Percentiles rank a stretch among this genome's conserved stretches.
Conservation (phyloP, 139 green algal genomes). For the Nannochloris sp. region DNA sequence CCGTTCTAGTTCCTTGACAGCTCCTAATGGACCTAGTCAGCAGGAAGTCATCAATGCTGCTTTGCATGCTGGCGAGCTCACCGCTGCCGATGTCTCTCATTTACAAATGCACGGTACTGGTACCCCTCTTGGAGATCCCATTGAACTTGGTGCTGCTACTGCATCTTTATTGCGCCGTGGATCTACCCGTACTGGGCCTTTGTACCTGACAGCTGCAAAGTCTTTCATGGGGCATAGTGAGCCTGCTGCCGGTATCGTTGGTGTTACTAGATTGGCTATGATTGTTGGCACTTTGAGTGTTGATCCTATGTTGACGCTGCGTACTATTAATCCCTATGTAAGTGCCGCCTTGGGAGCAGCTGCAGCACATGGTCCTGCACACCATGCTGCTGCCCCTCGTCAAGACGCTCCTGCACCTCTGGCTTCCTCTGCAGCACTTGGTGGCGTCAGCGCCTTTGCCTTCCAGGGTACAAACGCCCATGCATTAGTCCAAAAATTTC, state of each 20-base stretch:
- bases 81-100: constrained; percentile 4
- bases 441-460: constrained; percentile 66
- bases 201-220: constrained; percentile 69
- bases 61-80: constrained; percentile 21
- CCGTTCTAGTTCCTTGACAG: constrained; percentile 43
- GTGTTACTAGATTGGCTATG: constrained; percentile 44
- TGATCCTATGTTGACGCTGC: constrained; percentile 50
- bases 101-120: constrained; percentile 75
- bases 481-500: constrained; percentile 18
- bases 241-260: constrained; percentile 68
- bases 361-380: neutral
- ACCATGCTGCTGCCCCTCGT: constrained; percentile 13
- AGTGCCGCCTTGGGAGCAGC: constrained; percentile 27
- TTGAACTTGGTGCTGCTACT: constrained; percentile 69
- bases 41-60: constrained; percentile 65
- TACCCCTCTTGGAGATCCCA: constrained; percentile 68
- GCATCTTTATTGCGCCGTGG: constrained; percentile 17
- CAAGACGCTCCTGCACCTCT: neutral
- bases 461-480: constrained; percentile 70
- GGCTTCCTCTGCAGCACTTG: neutral
- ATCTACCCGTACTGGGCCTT: constrained; percentile 10
- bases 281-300: constrained; percentile 8
- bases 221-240: constrained; percentile 76
- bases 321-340: constrained; percentile 50
- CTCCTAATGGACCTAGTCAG: constrained; percentile 50